Base-by-base conservation (phyloP, 169 alveolate species). In the Plasmodium gallinaceum region DNA sequence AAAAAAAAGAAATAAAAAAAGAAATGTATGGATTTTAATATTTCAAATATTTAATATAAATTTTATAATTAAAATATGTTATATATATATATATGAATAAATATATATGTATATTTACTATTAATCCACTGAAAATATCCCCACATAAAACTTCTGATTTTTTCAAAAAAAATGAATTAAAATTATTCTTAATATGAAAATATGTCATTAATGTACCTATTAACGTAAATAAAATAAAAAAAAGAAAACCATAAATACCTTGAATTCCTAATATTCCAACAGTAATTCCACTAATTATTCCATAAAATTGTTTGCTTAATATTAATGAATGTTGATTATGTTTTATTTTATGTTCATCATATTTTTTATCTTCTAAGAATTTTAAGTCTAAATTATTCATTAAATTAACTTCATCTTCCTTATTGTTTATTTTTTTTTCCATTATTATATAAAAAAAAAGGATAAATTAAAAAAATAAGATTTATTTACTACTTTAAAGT, bases 271-370 rank as follows among this genome's bases (percentile, higher is more conserved):
- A 65, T 46, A 78, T 78, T 8, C 89, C 89, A 48, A 51, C 80
- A 48, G 89, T 78, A 26, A 78, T 78, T 46, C 89, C 89, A 43
- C 89, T 73, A 26, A 78, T 78, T 48, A 78, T 78, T n/a, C 89
- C 89, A 58, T 78, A 58, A 66, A 78, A 78, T 57, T 78, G 89
- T 51, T 66, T 78, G 42, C 89, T 78, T 54, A 78, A 39, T 46
- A 78, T 78, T 37, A 78, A 58, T 26, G 89, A 78, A 48, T 42
- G n/a, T n/a, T 78, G 64, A 26, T 78, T 78, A 60, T 78, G 71
- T 60, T 43, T 78, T 48, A 78, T 52, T 64, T 8, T 78, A 48
- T 70, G 48, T n/a, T 78, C 89, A 78, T 78, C 52, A 24, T 78
- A 64, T 39, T 78, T 48, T 5, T 57, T 62, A 39, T 66, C 57